phyloP scores from a whole-genome alignment of 192 early-diverging fungal genomes.

The Obelidium mucronatum region DNA sequence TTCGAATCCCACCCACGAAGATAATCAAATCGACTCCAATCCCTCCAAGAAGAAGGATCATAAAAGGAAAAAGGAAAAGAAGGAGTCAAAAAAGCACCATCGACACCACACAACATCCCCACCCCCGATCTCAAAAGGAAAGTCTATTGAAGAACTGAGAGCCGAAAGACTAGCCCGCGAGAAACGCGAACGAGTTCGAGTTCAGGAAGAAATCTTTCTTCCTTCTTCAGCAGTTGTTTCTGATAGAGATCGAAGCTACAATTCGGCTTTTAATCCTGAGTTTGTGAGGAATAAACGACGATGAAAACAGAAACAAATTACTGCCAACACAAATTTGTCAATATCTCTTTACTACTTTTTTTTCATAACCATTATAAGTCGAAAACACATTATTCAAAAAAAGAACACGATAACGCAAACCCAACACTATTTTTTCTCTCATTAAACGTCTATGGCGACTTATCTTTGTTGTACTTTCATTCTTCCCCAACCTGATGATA shows the following conservation, averaged over 20 bases:
- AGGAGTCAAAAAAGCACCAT: neutral
- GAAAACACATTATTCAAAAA: no score
- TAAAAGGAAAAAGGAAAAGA: neutral
- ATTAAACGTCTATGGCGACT: no score
- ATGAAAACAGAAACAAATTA: no score
- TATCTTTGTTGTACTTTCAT: no score
- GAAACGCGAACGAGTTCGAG: constrained; percentile 30
- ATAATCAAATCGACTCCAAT: neutral
- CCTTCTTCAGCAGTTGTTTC: neutral
- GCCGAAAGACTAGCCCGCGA: constrained; percentile 43
- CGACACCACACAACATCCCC: neutral
- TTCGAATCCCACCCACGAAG: neutral
- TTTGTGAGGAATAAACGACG: constrained; percentile 1
- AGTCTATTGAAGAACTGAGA: constrained; percentile 43
- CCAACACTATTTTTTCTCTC: no score
- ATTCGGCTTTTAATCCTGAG: constrained; percentile 47
- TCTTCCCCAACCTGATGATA: no score
- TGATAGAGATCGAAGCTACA: neutral
- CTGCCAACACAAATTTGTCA: no score
- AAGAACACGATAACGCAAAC: no score
- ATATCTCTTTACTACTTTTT: no score
- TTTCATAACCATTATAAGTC: no score
- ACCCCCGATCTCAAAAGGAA: neutral
- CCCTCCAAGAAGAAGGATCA: neutral
- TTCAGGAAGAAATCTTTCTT: constrained; percentile 31